These are phyloP conservation scores for Metarhizium anisopliae DNA, from an alignment of 2,329 filamentous ascomycete genomes.

Conservation along the genomic window DNA sequence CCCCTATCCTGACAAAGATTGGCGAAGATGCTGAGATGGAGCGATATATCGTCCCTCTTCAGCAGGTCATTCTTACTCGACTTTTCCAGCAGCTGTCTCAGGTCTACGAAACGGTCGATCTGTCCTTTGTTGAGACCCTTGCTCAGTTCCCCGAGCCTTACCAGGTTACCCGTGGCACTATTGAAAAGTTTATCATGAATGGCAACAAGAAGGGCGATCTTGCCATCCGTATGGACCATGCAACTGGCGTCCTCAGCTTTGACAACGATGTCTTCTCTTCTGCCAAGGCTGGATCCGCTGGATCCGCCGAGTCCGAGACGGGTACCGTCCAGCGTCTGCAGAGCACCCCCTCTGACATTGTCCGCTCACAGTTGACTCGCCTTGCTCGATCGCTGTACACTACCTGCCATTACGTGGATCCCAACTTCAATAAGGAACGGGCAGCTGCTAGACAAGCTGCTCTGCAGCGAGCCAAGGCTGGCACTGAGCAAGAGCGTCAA, in stretches of 20 bases:
- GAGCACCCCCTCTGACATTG: conserved; percentile 95
- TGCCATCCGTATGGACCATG: conserved; percentile 91
- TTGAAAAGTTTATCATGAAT: conserved; percentile 99
- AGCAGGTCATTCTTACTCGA: conserved; percentile 96
- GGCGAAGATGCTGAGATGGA: conserved; percentile 92
- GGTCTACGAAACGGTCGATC: conserved; percentile 95
- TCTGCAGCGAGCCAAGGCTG: conserved; percentile 71
- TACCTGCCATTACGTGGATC: conserved; percentile 93
- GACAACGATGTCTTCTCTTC: conserved; percentile 98
- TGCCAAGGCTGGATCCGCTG: conserved; percentile 80
- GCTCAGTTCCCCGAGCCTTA: conserved; percentile 95
- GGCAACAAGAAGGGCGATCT: conserved; percentile 99
- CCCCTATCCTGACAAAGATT: conserved; percentile 88
- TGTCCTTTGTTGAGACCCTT: conserved; percentile 85
- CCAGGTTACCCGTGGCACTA: conserved; percentile 80
- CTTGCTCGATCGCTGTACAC: conserved; percentile 86
- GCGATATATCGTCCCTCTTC: conserved; percentile 89
- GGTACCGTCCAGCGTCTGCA: conserved; percentile 89
- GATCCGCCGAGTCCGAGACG: conserved; percentile 78
- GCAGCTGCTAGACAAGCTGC: conserved; percentile 71
- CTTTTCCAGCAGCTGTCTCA: conserved; percentile 98
- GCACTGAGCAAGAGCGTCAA: conserved; percentile 84
- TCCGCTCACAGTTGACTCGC: conserved; percentile 86
- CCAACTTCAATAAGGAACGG: conserved; percentile 75
- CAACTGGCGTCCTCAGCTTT: conserved; percentile 89